phyloP scores from a whole-genome alignment of 257 asterid species.

The Cruciata laevipes region DNA sequence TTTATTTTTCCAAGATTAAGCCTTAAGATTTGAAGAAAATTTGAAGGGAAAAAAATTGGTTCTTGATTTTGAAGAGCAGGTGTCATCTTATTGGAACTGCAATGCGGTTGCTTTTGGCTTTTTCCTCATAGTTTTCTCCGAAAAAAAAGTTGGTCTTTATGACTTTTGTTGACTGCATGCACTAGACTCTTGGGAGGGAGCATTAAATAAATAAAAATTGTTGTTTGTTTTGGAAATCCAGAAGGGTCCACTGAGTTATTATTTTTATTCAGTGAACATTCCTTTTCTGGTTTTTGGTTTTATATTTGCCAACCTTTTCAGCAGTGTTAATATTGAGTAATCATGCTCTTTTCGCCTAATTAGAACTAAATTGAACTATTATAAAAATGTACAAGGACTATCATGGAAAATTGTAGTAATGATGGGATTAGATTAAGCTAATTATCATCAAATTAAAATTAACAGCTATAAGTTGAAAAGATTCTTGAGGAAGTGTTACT shows the following conservation, averaged over 20 bases:
- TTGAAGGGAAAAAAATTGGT: background rate
- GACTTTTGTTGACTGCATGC: constrained; percentile 3
- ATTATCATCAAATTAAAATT: too few species aligned
- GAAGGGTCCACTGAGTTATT: background rate
- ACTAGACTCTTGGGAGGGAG: background rate
- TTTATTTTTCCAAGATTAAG: background rate
- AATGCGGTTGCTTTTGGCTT: constrained; percentile 6
- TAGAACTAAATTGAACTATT: background rate
- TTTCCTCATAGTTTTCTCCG: background rate
- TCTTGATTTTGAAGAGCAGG: background rate
- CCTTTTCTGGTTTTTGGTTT: background rate
- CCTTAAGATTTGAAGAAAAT: background rate
- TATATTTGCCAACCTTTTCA: background rate
- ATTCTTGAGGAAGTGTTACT: background rate
- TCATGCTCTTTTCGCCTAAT: too few species aligned
- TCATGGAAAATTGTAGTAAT: background rate
- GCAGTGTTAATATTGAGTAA: background rate
- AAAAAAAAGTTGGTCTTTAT: background rate
- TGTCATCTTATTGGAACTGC: background rate
- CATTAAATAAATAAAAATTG: background rate
- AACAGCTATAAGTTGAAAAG: too few species aligned
- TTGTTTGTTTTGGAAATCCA: background rate
- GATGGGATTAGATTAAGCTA: background rate
- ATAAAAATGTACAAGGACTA: background rate
- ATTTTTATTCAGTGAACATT: background rate